Evolutionary conservation across 2,329 filamentous ascomycete species (phyloP).

Genomic region (Aspergillus pseudoglaucus): DNA sequence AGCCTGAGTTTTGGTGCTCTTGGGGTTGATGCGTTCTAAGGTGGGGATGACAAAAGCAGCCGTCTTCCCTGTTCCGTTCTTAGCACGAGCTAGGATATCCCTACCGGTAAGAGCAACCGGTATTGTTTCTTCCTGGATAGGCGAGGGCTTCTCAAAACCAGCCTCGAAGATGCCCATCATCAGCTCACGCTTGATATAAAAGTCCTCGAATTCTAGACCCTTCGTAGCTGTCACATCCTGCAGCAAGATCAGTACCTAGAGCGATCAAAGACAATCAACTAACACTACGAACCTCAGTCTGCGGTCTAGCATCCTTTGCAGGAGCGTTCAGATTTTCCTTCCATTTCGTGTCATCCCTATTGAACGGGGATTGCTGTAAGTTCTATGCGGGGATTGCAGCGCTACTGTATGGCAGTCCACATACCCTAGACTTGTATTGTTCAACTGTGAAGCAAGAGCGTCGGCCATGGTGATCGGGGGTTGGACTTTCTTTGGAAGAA

Average conservation of each 20-base stretch:
- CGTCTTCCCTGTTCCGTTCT: conserved; percentile 98
- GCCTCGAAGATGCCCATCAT: conserved; percentile 99
- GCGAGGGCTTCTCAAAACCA: conserved; percentile 96
- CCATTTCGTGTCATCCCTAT: conserved; percentile 36
- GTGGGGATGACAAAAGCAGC: conserved; percentile 96
- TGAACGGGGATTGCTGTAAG: conserved; percentile 9
- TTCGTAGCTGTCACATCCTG: conserved; percentile 98
- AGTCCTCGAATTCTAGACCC: conserved; percentile 95
- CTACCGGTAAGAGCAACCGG: conserved; percentile 91
- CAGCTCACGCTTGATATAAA: conserved; percentile 86
- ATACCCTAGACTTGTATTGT: conserved; percentile 39
- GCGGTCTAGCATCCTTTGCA: conserved; percentile 43
- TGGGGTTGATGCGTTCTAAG: conserved; percentile 92
- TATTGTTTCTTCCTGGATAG: conserved; percentile 98
- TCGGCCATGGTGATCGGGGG: conserved; percentile 33
- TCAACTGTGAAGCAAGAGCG: conserved; percentile 40
- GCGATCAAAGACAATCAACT: conserved; percentile 3
- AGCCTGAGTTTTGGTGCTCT: conserved; percentile 91
- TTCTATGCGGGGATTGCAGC: conserved; percentile 2
- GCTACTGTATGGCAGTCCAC: conserved; percentile 6
- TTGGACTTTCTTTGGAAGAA: not conserved
- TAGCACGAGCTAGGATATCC: conserved; percentile 91
- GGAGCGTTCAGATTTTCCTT: conserved; percentile 42
- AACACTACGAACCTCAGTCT: conserved; percentile 40
- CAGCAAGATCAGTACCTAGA: conserved; percentile 13